A percentile compares a stretch with the other conserved stretches of the same genome.
phyloP scores from a whole-genome alignment of 2,329 filamentous ascomycete species.

The Talaromyces albobiverticillius region DNA sequence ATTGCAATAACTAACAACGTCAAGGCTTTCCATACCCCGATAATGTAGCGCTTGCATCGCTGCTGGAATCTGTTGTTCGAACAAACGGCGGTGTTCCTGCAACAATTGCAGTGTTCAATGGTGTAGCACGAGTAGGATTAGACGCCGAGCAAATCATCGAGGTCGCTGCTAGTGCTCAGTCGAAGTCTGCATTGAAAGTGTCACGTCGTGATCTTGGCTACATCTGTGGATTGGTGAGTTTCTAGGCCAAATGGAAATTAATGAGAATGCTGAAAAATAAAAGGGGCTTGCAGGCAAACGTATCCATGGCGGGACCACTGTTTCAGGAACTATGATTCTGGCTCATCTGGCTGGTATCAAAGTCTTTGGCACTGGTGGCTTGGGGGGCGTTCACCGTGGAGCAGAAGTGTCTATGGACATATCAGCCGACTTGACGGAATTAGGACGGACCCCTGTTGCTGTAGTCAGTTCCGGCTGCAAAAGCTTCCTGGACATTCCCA shows the following conservation, averaged over 20 bases:
- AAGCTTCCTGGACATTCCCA: constrained; percentile 87
- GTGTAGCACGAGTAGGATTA: constrained; percentile 78
- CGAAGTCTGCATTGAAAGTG: constrained; percentile 71
- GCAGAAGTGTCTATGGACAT: constrained; percentile 86
- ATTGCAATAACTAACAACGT: not conserved
- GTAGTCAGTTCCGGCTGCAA: constrained; percentile 92
- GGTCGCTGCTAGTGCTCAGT: constrained; percentile 64
- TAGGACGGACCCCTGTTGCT: constrained; percentile 82
- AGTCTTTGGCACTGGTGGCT: constrained; percentile 89
- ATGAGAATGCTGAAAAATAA: constrained; percentile 10
- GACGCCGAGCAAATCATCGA: constrained; percentile 67
- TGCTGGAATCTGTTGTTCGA: constrained; percentile 78
- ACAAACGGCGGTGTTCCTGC: constrained; percentile 80
- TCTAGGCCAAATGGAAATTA: not conserved
- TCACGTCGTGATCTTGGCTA: constrained; percentile 85
- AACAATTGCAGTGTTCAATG: constrained; percentile 83
- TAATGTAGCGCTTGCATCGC: constrained; percentile 71
- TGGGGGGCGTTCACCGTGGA: constrained; percentile 90
- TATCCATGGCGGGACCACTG: constrained; percentile 86
- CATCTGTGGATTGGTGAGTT: constrained; percentile 67
- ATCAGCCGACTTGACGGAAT: constrained; percentile 91
- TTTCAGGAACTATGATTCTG: constrained; percentile 88
- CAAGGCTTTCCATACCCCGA: constrained; percentile 68
- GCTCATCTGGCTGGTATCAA: constrained; percentile 83
- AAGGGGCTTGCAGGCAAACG: constrained; percentile 64